These are phyloP conservation scores for Lodderomyces beijingensis DNA, from an alignment of 1,139 yeast genomes.

Conservation along the genomic window DNA sequence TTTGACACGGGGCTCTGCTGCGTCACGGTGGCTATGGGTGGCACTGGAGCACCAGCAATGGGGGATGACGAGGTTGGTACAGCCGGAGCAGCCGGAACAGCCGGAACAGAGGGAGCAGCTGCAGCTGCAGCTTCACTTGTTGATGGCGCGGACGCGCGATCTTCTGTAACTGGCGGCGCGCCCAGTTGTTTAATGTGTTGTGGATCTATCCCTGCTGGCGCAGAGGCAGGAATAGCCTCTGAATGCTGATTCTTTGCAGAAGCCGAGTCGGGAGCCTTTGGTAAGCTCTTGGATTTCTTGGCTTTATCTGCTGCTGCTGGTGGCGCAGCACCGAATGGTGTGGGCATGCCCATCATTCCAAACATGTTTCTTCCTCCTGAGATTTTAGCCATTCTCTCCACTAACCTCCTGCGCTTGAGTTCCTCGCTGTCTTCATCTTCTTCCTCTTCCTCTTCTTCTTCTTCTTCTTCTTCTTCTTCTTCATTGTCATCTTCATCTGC, in stretches of 20 bases:
- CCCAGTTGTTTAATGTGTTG: not conserved
- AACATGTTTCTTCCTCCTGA: constrained; percentile 90
- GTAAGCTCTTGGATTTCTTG: not conserved
- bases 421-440: constrained; percentile 68
- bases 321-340: constrained; percentile 21
- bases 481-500: constrained; percentile 14
- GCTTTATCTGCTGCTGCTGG: constrained; percentile 6
- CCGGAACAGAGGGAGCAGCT: constrained; percentile 2
- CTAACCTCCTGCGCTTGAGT: constrained; percentile 67
- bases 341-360: constrained; percentile 70
- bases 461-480: constrained; percentile 14
- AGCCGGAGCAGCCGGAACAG: not conserved
- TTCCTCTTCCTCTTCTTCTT: constrained; percentile 22
- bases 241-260: constrained; percentile 10
- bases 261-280: not conserved
- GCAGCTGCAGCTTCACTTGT: constrained; percentile 4
- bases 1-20: constrained; percentile 6
- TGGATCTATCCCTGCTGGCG: constrained; percentile 1
- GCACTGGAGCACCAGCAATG: not conserved
- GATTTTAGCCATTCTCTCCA: constrained; percentile 93
- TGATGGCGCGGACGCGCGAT: constrained; percentile 13
- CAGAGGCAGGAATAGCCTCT: not conserved
- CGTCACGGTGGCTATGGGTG: too few species aligned
- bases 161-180: constrained; percentile 6
- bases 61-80: not conserved